Conservation (phyloP, 768 basidiomycete species). For the Cyathus striatus region DNA sequence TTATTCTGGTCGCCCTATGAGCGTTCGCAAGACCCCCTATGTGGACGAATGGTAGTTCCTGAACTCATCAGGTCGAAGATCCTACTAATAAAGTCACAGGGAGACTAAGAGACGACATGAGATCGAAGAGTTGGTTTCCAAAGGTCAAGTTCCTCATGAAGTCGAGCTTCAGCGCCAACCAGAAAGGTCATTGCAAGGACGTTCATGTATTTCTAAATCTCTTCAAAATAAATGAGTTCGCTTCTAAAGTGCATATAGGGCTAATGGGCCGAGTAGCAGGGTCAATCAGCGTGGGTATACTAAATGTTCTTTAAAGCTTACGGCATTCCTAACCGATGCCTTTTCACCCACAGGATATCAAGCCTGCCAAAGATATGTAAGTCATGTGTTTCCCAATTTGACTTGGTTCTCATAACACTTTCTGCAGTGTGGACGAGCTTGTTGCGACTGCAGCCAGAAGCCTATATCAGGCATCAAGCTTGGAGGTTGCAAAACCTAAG, state of each 20-base stretch:
- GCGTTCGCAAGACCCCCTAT: slow-evolving; percentile 78
- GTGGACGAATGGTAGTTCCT: slow-evolving; percentile 59
- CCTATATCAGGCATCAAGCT: slow-evolving; percentile 37
- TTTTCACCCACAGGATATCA: slow-evolving; percentile 51
- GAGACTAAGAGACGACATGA: slow-evolving; percentile 59
- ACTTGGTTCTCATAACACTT: slow-evolving; percentile 1
- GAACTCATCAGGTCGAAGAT: neutral
- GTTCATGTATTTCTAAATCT: slow-evolving; percentile 51
- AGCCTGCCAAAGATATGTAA: slow-evolving; percentile 82
- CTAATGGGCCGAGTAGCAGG: slow-evolving; percentile 78
- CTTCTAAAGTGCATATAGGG: no score
- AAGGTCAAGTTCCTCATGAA: slow-evolving; percentile 74
- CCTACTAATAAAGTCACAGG: slow-evolving; percentile 25
- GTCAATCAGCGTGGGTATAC: slow-evolving; percentile 49
- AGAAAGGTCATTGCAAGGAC: slow-evolving; percentile 55
- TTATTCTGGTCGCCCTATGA: slow-evolving; percentile 77
- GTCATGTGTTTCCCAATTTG: slow-evolving; percentile 18
- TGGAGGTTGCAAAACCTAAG: slow-evolving; percentile 43
- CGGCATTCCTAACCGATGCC: no score
- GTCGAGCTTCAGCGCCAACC: slow-evolving; percentile 66
- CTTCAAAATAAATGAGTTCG: no score
- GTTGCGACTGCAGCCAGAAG: slow-evolving; percentile 63
- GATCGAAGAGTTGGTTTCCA: slow-evolving; percentile 47
- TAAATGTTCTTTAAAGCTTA: neutral
- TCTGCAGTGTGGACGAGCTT: slow-evolving; percentile 71